Percentiles rank a stretch among this genome's conserved stretches.
phyloP scores from a whole-genome alignment of 1,284 basidiomycete species.

The Prillingera fragicola region DNA sequence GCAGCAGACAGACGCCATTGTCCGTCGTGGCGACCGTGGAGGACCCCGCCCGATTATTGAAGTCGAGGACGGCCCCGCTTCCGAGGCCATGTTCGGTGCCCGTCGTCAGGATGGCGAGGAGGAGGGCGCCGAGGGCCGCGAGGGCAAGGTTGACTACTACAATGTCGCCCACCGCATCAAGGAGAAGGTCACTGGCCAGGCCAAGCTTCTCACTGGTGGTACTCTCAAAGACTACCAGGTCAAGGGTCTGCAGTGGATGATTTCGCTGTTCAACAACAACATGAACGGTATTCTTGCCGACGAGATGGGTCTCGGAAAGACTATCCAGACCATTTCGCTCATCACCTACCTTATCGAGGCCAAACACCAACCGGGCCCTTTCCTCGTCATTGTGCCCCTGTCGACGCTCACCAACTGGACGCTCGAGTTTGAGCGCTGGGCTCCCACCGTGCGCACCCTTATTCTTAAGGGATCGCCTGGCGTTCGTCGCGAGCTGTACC shows the following conservation, averaged over 20 bases:
- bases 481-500: constrained; percentile 41
- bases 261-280: constrained; percentile 83
- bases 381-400: constrained; percentile 94
- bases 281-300: constrained; percentile 90
- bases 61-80: constrained; percentile 65
- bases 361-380: constrained; percentile 88
- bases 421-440: constrained; percentile 96
- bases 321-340: constrained; percentile 92
- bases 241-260: constrained; percentile 97
- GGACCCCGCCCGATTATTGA: too few relatives aligned
- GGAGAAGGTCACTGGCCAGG: constrained; percentile 82
- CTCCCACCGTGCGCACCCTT: constrained; percentile 75
- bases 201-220: constrained; percentile 72
- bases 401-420: constrained; percentile 99
- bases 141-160: constrained; percentile 89
- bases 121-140: constrained; percentile 53
- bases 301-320: constrained; percentile 96
- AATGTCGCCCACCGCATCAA: constrained; percentile 90
- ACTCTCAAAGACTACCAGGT: constrained; percentile 89
- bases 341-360: constrained; percentile 92
- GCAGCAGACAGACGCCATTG: constrained; percentile 75
- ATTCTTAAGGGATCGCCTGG: constrained; percentile 91
- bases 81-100: constrained; percentile 86
- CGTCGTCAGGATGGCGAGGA: constrained; percentile 60
- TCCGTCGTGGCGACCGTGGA: constrained; percentile 31